Percentiles rank a stretch among this genome's conserved stretches.
phyloP scores from a whole-genome alignment of 2,329 filamentous ascomycete species.

The Arthrobotrys conoides region DNA sequence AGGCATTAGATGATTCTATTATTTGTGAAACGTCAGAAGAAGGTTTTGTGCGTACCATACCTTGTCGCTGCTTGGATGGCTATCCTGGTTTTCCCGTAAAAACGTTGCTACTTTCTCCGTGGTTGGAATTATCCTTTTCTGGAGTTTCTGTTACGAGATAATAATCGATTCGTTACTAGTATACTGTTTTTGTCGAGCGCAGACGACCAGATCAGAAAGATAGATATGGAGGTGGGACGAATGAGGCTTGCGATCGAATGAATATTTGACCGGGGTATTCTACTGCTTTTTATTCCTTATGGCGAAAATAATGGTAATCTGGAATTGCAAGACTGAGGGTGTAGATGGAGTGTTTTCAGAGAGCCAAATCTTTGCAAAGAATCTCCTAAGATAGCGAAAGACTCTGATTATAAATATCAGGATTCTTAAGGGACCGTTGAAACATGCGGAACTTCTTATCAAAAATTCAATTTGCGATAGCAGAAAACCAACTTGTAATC shows the following conservation, averaged over 20 bases:
- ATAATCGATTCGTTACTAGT: conserved; percentile 38
- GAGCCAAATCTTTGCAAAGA: background rate
- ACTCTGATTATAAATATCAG: conserved; percentile 37
- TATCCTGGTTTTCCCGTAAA: conserved; percentile 25
- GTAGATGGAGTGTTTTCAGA: background rate
- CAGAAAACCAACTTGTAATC: background rate
- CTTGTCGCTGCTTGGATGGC: background rate
- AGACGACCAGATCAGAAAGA: conserved; percentile 37
- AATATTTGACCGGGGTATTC: background rate
- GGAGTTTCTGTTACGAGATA: conserved; percentile 60
- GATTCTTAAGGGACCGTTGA: conserved; percentile 15
- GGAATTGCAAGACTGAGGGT: background rate
- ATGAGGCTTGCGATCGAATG: background rate
- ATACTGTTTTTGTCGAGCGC: conserved; percentile 41
- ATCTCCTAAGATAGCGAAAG: conserved; percentile 14
- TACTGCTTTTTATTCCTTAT: no score
- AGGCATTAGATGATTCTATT: conserved; percentile 57
- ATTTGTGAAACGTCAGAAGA: conserved; percentile 57
- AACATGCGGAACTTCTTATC: conserved; percentile 45
- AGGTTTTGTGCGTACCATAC: conserved; percentile 17
- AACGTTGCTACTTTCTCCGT: conserved; percentile 42
- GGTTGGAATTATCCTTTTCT: conserved; percentile 28
- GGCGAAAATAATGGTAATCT: no score
- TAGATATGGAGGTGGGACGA: no score
- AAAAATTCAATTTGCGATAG: conserved; percentile 33